Percentiles rank a stretch among this genome's conserved stretches.
These are phyloP conservation scores for Bocquillonia castaneifolia DNA, from an alignment of 441 rosid genomes.

Conservation along the genomic window DNA sequence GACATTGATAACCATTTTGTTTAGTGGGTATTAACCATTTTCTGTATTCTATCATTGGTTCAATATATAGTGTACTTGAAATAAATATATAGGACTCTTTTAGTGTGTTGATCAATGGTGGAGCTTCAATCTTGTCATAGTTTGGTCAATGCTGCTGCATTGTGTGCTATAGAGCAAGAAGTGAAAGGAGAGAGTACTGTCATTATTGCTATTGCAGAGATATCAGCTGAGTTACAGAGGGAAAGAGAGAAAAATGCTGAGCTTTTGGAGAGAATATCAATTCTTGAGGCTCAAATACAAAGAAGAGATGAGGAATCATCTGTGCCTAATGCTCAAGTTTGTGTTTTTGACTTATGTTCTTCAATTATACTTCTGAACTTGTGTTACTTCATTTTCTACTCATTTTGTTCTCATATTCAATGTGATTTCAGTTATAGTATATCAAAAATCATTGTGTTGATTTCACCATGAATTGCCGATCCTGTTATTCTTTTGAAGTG, in stretches of 20 bases:
- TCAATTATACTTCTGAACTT: not conserved
- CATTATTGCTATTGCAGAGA: constrained; percentile 30
- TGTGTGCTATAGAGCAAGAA: constrained; percentile 42
- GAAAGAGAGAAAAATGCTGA: constrained; percentile 48
- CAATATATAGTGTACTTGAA: not conserved
- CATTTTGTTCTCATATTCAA: not conserved
- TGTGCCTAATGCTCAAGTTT: constrained; percentile 32
- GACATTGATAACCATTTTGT: not conserved
- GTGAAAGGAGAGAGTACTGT: constrained; percentile 32
- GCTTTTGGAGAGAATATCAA: constrained; percentile 49
- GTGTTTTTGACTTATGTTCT: constrained; percentile 7
- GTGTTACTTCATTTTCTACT: not conserved
- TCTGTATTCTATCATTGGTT: not conserved
- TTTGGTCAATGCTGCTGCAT: constrained; percentile 43
- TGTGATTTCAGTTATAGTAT: no score
- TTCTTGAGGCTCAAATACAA: constrained; percentile 47
- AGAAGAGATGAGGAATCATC: constrained; percentile 27
- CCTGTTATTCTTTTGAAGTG: not conserved
- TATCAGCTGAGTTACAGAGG: constrained; percentile 42
- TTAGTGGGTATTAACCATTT: not conserved
- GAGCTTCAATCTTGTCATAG: constrained; percentile 41
- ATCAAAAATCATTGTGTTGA: not conserved
- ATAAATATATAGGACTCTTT: not conserved
- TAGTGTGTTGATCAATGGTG: constrained; percentile 31
- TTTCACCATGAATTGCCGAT: not conserved